Evolutionary conservation across 1,139 yeast genomes (phyloP).

Genomic region (Suhomyces bokatorum): DNA sequence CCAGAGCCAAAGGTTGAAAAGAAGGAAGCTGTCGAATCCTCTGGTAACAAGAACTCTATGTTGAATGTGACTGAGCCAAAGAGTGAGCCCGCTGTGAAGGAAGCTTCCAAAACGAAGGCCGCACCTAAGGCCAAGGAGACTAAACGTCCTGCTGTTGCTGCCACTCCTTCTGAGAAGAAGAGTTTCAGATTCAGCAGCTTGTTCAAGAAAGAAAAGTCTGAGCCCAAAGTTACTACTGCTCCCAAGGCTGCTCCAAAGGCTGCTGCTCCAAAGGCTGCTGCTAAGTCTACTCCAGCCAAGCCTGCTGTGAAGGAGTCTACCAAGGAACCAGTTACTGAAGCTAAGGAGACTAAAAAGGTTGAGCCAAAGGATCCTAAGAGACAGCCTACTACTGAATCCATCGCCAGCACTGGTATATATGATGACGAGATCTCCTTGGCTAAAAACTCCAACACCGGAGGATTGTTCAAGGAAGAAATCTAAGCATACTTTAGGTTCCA

Average conservation of each 20-base stretch:
- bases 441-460: slow-evolving; percentile 30
- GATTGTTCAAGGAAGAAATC: slow-evolving; percentile 48
- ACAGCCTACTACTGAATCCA: slow-evolving; percentile 8
- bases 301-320: neutral
- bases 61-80: neutral
- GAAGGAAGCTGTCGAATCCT: slow-evolving; percentile 20
- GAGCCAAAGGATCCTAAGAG: slow-evolving; percentile 2
- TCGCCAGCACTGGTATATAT: slow-evolving; percentile 15
- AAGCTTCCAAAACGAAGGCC: slow-evolving; percentile 3
- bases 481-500: slow-evolving; percentile 14
- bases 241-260: slow-evolving; percentile 10
- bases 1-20: slow-evolving; percentile 17
- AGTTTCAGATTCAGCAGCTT: slow-evolving; percentile 17
- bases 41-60: neutral
- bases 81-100: slow-evolving; percentile 1
- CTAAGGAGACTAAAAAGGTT: slow-evolving; percentile 1
- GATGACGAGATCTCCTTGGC: slow-evolving; percentile 36
- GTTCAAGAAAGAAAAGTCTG: slow-evolving; percentile 14
- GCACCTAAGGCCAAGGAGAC: slow-evolving; percentile 6
- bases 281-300: slow-evolving; percentile 6
- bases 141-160: slow-evolving; percentile 10
- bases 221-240: slow-evolving; percentile 6
- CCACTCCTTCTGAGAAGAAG: slow-evolving; percentile 12
- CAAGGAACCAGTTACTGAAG: neutral
- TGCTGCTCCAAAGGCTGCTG: slow-evolving; percentile 7